phyloP scores from a whole-genome alignment of 2,329 filamentous ascomycete genomes.

The Alternaria novae-zelandiae region DNA sequence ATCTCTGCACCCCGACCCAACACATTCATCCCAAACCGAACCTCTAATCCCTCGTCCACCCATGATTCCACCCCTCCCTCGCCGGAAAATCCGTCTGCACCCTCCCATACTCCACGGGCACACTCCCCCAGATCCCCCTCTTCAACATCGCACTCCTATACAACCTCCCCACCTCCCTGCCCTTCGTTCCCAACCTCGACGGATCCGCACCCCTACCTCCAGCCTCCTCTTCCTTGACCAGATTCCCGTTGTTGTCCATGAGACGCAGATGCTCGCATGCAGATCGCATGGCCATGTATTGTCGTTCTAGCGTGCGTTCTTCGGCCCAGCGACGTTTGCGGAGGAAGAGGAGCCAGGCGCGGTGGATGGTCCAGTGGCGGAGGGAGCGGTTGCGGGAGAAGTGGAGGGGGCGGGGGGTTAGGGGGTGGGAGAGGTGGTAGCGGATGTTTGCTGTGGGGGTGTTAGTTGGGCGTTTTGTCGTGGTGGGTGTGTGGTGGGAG shows the following conservation, averaged over 20 bases:
- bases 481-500: background rate
- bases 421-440: slow-evolving; percentile 73
- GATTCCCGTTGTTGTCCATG: slow-evolving; percentile 52
- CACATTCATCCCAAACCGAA: no score
- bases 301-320: slow-evolving; percentile 75
- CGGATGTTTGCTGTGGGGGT: slow-evolving; percentile 59
- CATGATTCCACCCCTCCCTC: slow-evolving; percentile 87
- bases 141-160: slow-evolving; percentile 92
- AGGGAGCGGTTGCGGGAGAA: slow-evolving; percentile 87
- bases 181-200: slow-evolving; percentile 37
- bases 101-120: slow-evolving; percentile 91
- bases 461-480: background rate
- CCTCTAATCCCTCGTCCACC: slow-evolving; percentile 73
- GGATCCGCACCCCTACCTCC: slow-evolving; percentile 60
- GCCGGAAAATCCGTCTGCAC: slow-evolving; percentile 83
- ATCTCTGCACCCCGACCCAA: no score
- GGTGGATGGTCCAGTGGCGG: slow-evolving; percentile 98
- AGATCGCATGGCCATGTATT: slow-evolving; percentile 80
- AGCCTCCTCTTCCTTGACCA: slow-evolving; percentile 55
- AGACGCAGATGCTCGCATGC: slow-evolving; percentile 84
- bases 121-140: slow-evolving; percentile 80
- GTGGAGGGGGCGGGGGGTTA: slow-evolving; percentile 77
- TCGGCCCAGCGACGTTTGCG: slow-evolving; percentile 69
- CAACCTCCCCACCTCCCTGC: slow-evolving; percentile 70
- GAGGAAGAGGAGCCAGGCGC: slow-evolving; percentile 86